Conservation (phyloP, 1,284 basidiomycete genomes). For the Apiotrichum veenhuisii region DNA sequence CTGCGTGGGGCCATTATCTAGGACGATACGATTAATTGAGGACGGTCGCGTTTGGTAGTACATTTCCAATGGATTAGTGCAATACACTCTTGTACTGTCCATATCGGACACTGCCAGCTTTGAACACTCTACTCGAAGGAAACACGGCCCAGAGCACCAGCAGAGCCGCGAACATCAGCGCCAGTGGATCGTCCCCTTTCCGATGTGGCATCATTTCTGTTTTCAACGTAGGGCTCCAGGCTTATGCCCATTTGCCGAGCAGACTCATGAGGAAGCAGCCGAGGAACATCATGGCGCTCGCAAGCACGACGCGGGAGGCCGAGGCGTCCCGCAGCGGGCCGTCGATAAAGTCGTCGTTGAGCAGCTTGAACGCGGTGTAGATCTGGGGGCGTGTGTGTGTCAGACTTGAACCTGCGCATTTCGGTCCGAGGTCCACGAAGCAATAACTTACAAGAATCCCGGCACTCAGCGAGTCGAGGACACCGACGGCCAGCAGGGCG, state of each 20-base stretch:
- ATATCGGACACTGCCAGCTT: no score
- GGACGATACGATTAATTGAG: no score
- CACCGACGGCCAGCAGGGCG: slow-evolving; percentile 33
- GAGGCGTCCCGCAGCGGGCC: slow-evolving; percentile 23
- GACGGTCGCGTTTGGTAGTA: no score
- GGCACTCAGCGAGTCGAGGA: slow-evolving; percentile 65
- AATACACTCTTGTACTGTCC: no score
- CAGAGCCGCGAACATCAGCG: no score
- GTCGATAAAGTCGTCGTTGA: slow-evolving; percentile 26
- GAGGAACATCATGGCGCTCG: slow-evolving; percentile 40
- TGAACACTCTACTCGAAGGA: no score
- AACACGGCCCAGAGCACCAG: no score
- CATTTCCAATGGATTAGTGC: no score
- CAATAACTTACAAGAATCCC: slow-evolving; percentile 67
- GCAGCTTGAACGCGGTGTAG: slow-evolving; percentile 33
- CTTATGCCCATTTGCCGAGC: slow-evolving; percentile 43
- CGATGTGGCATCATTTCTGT: no score
- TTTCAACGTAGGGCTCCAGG: no score
- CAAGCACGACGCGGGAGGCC: slow-evolving; percentile 21
- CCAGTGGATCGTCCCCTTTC: no score
- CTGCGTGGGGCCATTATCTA: no score
- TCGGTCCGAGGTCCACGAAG: background rate
- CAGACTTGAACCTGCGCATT: background rate
- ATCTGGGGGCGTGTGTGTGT: slow-evolving; percentile 19
- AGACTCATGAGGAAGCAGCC: slow-evolving; percentile 45